Evolutionary conservation across 2,329 filamentous ascomycete species (phyloP), one percentile per base, ranked within the genome.

Genomic region (Colletotrichum viniferum): DNA sequence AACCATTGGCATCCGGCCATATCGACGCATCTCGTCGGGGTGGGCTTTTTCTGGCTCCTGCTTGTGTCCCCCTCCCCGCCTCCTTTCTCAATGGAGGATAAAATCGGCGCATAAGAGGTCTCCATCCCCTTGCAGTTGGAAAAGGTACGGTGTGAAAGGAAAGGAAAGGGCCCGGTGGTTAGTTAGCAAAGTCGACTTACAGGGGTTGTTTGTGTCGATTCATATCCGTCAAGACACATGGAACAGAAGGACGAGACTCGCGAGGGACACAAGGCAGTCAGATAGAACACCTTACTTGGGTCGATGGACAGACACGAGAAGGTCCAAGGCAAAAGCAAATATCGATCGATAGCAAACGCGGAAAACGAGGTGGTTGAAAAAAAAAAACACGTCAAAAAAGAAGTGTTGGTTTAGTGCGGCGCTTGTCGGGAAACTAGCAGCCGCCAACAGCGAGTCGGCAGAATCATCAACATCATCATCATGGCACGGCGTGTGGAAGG

Each of bases 401-500:
- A 32, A 12, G 24, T 63, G n/a, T 63, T 63, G 24, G 36, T 38
- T 52, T 52, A 65, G 62, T 52, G 21, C 30, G 13, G 30, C 65
- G 24, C 48, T 34, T 36, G 48, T 67, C 64, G 28, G 26, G 67
- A 60, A n/a, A 58, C 69, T 64, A 75, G 48, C 26, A 36, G 26
- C 43, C 30, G 62, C 38, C 56, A 58, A n/a, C 56, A 55, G 69
- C 56, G 48, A 69, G 28, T 16, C 18, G 24, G 43, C 58, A 68
- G 26, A 63, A 58, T 75, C 73, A 36, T 72, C 68, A 73, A 21
- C 43, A 67, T 73, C 69, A 60, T 73, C 63, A 68, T 60, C 69
- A 60, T 43, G 43, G 43, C n/a, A 52, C 43, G 63, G 56, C 60
- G 69, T 62, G 28, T 73, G 28, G 34, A 60, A 43, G 61, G 21